Conservation (phyloP, 75 land plant species). For the Pinus taeda region DNA sequence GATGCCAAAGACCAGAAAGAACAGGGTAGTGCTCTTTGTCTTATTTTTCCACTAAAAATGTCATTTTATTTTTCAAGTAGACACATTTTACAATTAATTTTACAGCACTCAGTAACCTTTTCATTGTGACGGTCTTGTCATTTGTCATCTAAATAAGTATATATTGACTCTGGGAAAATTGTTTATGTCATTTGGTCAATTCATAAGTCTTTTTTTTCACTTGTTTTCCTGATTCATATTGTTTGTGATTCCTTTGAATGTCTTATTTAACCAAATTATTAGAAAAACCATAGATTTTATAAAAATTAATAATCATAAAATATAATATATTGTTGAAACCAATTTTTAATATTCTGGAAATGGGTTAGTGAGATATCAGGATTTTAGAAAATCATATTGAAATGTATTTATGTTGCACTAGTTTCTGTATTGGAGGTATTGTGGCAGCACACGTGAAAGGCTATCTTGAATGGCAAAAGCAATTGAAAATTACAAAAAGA, state of each 20-base stretch:
- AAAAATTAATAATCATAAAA: not conserved
- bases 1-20: not conserved
- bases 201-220: too few relatives aligned
- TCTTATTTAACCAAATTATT: not conserved
- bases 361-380: not conserved
- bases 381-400: too few relatives aligned
- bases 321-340: not conserved
- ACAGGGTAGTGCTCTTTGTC: not conserved
- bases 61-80: too few relatives aligned
- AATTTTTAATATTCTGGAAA: not conserved
- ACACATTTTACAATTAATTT: too few relatives aligned
- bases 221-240: not conserved
- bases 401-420: too few relatives aligned
- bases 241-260: not conserved
- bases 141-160: not conserved
- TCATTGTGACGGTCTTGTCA: not conserved
- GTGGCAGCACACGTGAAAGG: too few relatives aligned
- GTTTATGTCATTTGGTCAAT: too few relatives aligned
- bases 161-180: not conserved
- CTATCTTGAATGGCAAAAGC: too few relatives aligned
- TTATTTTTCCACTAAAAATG: too few relatives aligned
- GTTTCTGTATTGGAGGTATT: too few relatives aligned
- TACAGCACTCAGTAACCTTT: not conserved
- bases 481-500: too few relatives aligned
- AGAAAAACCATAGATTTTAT: not conserved